Percentiles rank a stretch among this genome's conserved stretches.
Evolutionary conservation across 192 early-diverging fungal genomes (phyloP).

Genomic region (Coemansia sp.): DNA sequence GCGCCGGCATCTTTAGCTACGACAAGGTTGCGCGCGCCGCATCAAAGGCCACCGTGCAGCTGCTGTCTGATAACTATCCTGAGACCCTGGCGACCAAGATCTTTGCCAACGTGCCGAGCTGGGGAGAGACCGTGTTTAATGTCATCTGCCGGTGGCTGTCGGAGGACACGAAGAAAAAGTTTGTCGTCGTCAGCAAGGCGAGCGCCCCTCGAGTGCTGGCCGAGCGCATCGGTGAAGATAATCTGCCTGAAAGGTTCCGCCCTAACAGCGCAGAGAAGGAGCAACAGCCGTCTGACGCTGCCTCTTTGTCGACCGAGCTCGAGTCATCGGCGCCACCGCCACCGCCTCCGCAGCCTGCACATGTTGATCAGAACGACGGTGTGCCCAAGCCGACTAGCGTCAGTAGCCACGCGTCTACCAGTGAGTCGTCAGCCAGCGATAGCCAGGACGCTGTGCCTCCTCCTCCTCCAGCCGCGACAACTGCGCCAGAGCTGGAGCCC

Average conservation of each 20-base stretch:
- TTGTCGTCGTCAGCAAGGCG: constrained; percentile 56
- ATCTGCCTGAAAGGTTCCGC: constrained; percentile 37
- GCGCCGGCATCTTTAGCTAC: constrained; percentile 52
- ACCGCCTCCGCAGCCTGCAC: constrained; percentile 13
- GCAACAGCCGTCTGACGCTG: background rate
- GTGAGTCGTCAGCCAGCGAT: background rate
- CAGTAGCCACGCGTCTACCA: background rate
- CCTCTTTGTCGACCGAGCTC: background rate
- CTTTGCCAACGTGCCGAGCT: constrained; percentile 61
- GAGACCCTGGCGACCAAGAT: constrained; percentile 62
- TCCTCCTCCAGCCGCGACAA: constrained; percentile 14
- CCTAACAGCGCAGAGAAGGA: background rate
- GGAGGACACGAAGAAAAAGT: constrained; percentile 61
- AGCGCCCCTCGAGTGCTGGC: constrained; percentile 29
- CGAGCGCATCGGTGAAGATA: constrained; percentile 39
- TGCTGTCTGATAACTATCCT: constrained; percentile 65
- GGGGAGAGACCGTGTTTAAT: constrained; percentile 61
- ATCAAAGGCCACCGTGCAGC: constrained; percentile 53
- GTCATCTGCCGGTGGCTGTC: constrained; percentile 56
- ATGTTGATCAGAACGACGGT: constrained; percentile 19
- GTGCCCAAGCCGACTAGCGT: constrained; percentile 19
- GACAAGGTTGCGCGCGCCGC: constrained; percentile 54
- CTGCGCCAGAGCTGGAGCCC: constrained; percentile 10
- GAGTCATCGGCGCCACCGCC: background rate
- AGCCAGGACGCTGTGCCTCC: background rate